phyloP scores from a whole-genome alignment of 192 early-diverging fungal genomes.

The Podila horticola region DNA sequence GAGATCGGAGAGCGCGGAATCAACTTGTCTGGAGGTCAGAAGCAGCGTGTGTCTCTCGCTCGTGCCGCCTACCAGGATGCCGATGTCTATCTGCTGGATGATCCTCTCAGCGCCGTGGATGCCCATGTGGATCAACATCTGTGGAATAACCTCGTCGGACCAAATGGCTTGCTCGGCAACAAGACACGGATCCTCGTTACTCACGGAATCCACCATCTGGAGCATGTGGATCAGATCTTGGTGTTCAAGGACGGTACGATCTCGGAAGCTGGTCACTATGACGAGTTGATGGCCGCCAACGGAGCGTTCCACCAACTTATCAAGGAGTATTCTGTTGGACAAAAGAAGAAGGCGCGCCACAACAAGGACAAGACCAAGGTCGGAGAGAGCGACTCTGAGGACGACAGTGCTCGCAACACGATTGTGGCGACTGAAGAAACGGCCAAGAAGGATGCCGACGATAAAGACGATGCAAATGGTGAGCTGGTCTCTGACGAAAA shows the following conservation, averaged over 20 bases:
- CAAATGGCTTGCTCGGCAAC: constrained; percentile 78
- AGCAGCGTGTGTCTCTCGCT: constrained; percentile 71
- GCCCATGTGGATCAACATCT: constrained; percentile 74
- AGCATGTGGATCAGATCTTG: constrained; percentile 70
- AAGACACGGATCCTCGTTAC: constrained; percentile 87
- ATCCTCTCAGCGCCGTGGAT: constrained; percentile 69
- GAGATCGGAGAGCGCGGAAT: constrained; percentile 93
- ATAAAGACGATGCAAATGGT: constrained; percentile 12
- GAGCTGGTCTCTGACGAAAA: constrained; percentile 82
- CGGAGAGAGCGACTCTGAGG: background rate
- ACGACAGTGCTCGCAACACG: background rate
- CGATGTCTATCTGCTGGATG: constrained; percentile 67
- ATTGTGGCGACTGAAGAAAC: background rate
- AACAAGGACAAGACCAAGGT: background rate
- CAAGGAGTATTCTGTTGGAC: constrained; percentile 69
- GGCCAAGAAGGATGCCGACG: constrained; percentile 22
- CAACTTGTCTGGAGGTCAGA: constrained; percentile 93
- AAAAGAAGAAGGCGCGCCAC: constrained; percentile 29
- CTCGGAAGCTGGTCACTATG: constrained; percentile 72
- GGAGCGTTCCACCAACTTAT: constrained; percentile 73
- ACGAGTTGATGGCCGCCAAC: constrained; percentile 68
- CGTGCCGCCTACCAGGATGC: constrained; percentile 90
- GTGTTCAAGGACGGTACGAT: constrained; percentile 79
- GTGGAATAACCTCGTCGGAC: constrained; percentile 88
- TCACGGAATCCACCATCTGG: constrained; percentile 81